Evolutionary conservation across 2,329 filamentous ascomycete genomes (phyloP).

Genomic region (Colletotrichum higginsianum): DNA sequence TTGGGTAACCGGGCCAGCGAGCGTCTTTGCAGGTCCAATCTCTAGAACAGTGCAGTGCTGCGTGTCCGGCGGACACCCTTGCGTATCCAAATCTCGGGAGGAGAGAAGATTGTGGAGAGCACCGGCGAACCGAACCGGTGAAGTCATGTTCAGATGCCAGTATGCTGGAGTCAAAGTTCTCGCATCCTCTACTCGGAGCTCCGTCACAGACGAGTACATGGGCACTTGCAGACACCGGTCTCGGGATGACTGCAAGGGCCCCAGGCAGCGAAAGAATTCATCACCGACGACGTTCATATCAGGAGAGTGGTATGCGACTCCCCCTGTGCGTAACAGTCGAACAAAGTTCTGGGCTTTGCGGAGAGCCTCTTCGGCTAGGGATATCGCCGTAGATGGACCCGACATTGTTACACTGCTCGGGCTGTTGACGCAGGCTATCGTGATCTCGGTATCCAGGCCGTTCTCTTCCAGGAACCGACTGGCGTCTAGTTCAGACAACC

Average conservation of each 20-base stretch:
- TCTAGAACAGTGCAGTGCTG: constrained; percentile 44
- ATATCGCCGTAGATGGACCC: constrained; percentile 58
- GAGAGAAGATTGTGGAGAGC: constrained; percentile 53
- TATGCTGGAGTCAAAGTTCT: constrained; percentile 3
- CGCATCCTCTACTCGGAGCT: constrained; percentile 15
- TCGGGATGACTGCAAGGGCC: not conserved
- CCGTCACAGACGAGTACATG: constrained; percentile 18
- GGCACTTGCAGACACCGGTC: constrained; percentile 50
- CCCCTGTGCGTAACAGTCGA: constrained; percentile 18
- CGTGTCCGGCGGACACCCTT: not conserved
- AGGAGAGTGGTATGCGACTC: constrained; percentile 33
- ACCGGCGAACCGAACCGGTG: constrained; percentile 41
- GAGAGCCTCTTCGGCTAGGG: constrained; percentile 54
- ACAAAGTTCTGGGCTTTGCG: constrained; percentile 45
- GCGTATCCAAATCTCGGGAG: no score
- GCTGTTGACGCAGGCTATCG: constrained; percentile 63
- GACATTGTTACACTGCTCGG: constrained; percentile 66
- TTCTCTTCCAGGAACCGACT: not conserved
- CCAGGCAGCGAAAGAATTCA: constrained; percentile 3
- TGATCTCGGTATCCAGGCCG: constrained; percentile 45
- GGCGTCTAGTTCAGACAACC: constrained; percentile 31
- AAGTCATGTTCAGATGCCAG: constrained; percentile 35
- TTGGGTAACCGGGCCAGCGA: constrained; percentile 49
- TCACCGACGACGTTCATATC: constrained; percentile 28
- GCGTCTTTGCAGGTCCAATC: constrained; percentile 49